Evolutionary conservation across 306 rosid genomes (phyloP).

Genomic region (Vachellia collinsii): DNA sequence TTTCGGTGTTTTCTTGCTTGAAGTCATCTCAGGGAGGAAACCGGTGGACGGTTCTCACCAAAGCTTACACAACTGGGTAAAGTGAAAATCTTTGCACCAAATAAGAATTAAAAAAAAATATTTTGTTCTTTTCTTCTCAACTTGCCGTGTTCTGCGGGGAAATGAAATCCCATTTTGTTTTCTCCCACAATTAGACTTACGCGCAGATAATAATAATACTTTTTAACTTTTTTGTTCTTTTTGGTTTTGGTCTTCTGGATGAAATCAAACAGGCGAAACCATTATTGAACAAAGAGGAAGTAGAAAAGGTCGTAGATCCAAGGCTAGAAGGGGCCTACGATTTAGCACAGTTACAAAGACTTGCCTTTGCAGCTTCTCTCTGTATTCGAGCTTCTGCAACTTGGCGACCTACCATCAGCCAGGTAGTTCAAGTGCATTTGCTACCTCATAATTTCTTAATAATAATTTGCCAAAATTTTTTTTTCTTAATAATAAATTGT

Average conservation of each 20-base stretch:
- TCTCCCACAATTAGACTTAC: slow-evolving; percentile 32
- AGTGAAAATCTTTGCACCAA: neutral
- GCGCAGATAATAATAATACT: neutral
- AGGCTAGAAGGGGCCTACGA: slow-evolving; percentile 80
- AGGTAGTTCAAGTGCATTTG: slow-evolving; percentile 56
- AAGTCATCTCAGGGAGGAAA: slow-evolving; percentile 84
- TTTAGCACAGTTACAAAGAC: slow-evolving; percentile 53
- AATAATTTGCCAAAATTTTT: neutral
- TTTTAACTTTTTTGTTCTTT: neutral
- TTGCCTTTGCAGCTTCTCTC: slow-evolving; percentile 81
- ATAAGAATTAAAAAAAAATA: neutral
- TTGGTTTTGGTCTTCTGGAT: neutral
- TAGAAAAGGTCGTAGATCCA: slow-evolving; percentile 77
- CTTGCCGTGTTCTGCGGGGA: slow-evolving; percentile 32
- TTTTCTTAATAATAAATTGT: no score
- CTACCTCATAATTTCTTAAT: neutral
- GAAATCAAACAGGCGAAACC: slow-evolving; percentile 75
- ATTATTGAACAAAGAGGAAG: slow-evolving; percentile 72
- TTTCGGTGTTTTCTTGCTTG: slow-evolving; percentile 86
- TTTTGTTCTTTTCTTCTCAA: slow-evolving; percentile 7
- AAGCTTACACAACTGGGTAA: slow-evolving; percentile 93
- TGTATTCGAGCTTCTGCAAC: slow-evolving; percentile 77
- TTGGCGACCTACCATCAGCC: slow-evolving; percentile 85
- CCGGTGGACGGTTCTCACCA: slow-evolving; percentile 93
- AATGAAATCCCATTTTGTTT: slow-evolving; percentile 20